phyloP scores from a whole-genome alignment of 176 grass and related monocot genomes.

The Alloteropsis semialata region DNA sequence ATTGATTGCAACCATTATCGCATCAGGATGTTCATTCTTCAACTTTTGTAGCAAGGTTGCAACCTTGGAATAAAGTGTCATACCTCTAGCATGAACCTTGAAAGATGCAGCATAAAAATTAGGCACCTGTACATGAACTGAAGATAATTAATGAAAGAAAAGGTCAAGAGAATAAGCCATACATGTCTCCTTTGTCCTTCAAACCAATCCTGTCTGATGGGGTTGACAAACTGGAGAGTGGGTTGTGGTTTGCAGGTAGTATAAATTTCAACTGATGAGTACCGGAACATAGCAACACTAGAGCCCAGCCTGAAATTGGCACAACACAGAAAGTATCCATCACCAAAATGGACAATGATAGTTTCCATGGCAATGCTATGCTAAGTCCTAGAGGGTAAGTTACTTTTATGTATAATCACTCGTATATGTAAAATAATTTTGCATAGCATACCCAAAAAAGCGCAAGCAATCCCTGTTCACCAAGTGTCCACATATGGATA shows the following conservation, averaged over 20 bases:
- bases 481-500: constrained; percentile 93
- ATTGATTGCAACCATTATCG: constrained; percentile 11
- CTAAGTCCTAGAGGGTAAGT: neutral
- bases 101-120: constrained; percentile 42
- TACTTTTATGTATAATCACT: constrained; percentile 18
- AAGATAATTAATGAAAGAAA: constrained; percentile 20
- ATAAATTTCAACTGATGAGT: constrained; percentile 90
- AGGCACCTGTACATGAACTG: neutral
- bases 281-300: constrained; percentile 91
- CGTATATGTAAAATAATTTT: neutral
- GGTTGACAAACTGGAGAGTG: constrained; percentile 68
- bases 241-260: constrained; percentile 84
- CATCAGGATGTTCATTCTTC: constrained; percentile 54
- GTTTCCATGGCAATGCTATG: constrained; percentile 7
- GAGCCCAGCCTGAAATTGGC: constrained; percentile 76
- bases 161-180: constrained; percentile 28
- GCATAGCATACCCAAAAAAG: constrained; percentile 87
- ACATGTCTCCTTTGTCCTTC: constrained; percentile 65
- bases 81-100: constrained; percentile 71
- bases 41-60: constrained; percentile 54
- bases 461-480: constrained; percentile 93
- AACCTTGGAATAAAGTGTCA: constrained; percentile 60
- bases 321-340: neutral
- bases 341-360: constrained; percentile 4
- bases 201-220: constrained; percentile 65